A percentile compares a stretch with the other conserved stretches of the same genome.
These are phyloP conservation scores for Emergomyces pasteurianus DNA, from an alignment of 2,329 filamentous ascomycete genomes.

Conservation along the genomic window DNA sequence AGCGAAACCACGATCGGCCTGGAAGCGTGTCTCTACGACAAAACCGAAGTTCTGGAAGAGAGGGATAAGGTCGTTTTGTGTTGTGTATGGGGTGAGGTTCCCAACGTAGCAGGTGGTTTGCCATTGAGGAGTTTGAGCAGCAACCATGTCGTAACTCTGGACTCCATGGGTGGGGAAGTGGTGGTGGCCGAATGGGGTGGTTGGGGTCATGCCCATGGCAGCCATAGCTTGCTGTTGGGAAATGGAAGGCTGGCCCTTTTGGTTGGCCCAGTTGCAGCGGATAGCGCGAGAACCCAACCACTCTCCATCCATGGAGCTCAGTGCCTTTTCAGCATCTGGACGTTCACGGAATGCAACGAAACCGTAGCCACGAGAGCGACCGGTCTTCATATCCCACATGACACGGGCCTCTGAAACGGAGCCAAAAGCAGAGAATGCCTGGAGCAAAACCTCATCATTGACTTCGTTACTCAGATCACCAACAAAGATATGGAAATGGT, in stretches of 20 bases:
- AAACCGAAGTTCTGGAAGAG: slow-evolving; percentile 98
- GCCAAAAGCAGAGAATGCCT: slow-evolving; percentile 93
- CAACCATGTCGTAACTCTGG: slow-evolving; percentile 95
- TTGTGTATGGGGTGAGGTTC: slow-evolving; percentile 94
- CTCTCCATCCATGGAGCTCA: slow-evolving; percentile 97
- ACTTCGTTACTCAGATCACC: slow-evolving; percentile 97
- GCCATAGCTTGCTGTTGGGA: slow-evolving; percentile 95
- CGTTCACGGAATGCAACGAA: slow-evolving; percentile 97
- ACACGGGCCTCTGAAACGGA: slow-evolving; percentile 94
- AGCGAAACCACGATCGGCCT: slow-evolving; percentile 92
- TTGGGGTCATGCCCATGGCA: slow-evolving; percentile 95
- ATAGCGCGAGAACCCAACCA: slow-evolving; percentile 98
- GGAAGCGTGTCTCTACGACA: slow-evolving; percentile 93
- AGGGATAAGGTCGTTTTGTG: slow-evolving; percentile 90
- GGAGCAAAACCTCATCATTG: slow-evolving; percentile 85
- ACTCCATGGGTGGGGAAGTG: slow-evolving; percentile 96
- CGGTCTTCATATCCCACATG: slow-evolving; percentile 99
- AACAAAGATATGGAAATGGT: slow-evolving; percentile 98
- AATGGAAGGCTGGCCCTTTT: slow-evolving; percentile 98
- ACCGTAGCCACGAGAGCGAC: slow-evolving; percentile 89
- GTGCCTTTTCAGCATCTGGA: slow-evolving; percentile 82
- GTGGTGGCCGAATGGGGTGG: slow-evolving; percentile 85
- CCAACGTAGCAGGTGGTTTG: slow-evolving; percentile 98
- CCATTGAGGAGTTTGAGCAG: slow-evolving; percentile 90
- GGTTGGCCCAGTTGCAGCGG: slow-evolving; percentile 99